Evolutionary conservation across 495 filamentous ascomycete genomes (phyloP), one percentile per base, ranked within the genome.

Genomic region (Viridothelium virens): DNA sequence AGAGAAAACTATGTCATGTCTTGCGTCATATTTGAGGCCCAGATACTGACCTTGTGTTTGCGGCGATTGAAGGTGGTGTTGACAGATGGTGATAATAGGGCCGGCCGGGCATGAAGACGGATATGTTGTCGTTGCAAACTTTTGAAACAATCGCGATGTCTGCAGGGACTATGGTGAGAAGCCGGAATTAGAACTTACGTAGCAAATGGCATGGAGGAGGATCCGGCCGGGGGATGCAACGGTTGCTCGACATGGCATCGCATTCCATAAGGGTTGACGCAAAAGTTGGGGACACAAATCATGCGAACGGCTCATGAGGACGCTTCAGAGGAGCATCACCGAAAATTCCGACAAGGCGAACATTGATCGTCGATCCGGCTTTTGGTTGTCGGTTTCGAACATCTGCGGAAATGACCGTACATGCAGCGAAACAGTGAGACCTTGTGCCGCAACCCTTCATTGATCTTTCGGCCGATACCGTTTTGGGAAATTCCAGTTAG

Each of bases 1-100:
- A 36, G 6, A 18, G 9, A 7, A 34, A 34, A 18, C 53, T 34
- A 59, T 1, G 33, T 33, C 31, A 36, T 10, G 18, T 53, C 11
- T 59, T 59, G 53, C 53, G 53, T 59, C 53, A 59, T 59, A 16
- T 10, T 33, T 59, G 53, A 34, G 53, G 53, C 53, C 53, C 25
- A 34, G 9, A 36, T 36, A 59, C 11, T 59, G 53, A 59, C 53
- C 53, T 18, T 59, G 36, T 36, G 53, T 7, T 2, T 36, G 3
- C 25, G 53, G 53, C 31, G 53, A 31, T n/a, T 36, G 31, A 59
- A 59, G 3, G 36, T 25, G 48, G 11, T 59, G 53, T 59, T 59
- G 53, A 59, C 53, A 59, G 31, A 33, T 59, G 53, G 14, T 18
- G 11, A 59, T 36, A 31, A 36, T 14, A 59, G 18, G 6, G 36